A percentile compares a stretch with the other conserved stretches of the same genome.
Evolutionary conservation across 2,329 filamentous ascomycete species (phyloP).

Genomic region (Aureobasidium subglaciale): DNA sequence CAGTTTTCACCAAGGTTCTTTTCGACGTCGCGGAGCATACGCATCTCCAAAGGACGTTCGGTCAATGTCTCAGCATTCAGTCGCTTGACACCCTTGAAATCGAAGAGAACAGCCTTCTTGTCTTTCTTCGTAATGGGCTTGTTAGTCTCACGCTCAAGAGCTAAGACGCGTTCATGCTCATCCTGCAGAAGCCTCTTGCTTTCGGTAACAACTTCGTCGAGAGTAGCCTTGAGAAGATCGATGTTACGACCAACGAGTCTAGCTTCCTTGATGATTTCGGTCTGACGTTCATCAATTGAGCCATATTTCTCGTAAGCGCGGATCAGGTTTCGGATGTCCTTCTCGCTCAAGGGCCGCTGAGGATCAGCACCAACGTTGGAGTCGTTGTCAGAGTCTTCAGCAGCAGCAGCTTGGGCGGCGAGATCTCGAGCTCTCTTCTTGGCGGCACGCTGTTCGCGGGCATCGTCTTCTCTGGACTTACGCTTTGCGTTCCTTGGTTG

Average conservation of each 20-base stretch:
- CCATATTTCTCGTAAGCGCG: conserved; percentile 87
- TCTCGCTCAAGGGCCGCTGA: conserved; percentile 80
- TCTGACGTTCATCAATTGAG: conserved; percentile 76
- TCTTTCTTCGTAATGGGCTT: conserved; percentile 92
- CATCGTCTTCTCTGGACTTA: conserved; percentile 58
- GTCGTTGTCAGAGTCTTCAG: conserved; percentile 46
- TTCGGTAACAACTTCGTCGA: conserved; percentile 71
- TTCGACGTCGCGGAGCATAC: conserved; percentile 70
- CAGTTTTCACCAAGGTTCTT: conserved; percentile 54
- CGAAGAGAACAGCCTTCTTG: conserved; percentile 91
- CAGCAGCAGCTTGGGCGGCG: conserved; percentile 53
- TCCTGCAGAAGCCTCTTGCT: conserved; percentile 65
- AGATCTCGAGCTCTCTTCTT: conserved; percentile 65
- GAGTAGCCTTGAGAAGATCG: conserved; percentile 67
- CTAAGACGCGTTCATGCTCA: conserved; percentile 57
- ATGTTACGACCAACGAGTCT: conserved; percentile 75
- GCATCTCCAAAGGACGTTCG: conserved; percentile 83
- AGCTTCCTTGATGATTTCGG: conserved; percentile 82
- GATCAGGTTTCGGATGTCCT: conserved; percentile 87
- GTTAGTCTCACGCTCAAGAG: conserved; percentile 62
- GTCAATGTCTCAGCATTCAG: conserved; percentile 93
- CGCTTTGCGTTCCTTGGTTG: conserved; percentile 60
- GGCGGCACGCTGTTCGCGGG: conserved; percentile 57
- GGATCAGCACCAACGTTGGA: conserved; percentile 60
- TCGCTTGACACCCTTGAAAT: conserved; percentile 87